Evolutionary conservation across 2,329 filamentous ascomycete species (phyloP).

Genomic region (Lachnellula occidentalis): DNA sequence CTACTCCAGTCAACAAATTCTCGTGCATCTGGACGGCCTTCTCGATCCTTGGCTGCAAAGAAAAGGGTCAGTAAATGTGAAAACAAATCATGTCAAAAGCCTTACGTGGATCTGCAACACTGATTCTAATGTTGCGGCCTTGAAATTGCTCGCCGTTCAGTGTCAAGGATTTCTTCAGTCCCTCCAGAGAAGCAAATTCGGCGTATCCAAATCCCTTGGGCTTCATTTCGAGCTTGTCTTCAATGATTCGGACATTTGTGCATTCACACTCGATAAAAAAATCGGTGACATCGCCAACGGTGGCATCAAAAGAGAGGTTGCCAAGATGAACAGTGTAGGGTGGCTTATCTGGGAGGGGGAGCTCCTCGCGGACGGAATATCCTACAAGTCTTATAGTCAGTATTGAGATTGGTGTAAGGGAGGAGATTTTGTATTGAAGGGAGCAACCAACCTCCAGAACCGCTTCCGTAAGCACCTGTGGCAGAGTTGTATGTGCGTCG

Average conservation of each 20-base stretch:
- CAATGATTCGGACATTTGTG: slow-evolving; percentile 89
- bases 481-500: slow-evolving; percentile 30
- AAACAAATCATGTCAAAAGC: slow-evolving; percentile 32
- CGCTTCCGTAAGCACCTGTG: slow-evolving; percentile 29
- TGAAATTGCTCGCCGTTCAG: slow-evolving; percentile 79
- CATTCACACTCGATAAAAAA: slow-evolving; percentile 84
- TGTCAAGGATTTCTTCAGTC: slow-evolving; percentile 82
- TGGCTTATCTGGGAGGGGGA: slow-evolving; percentile 84
- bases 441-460: slow-evolving; percentile 25
- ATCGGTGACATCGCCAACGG: slow-evolving; percentile 72
- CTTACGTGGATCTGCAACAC: slow-evolving; percentile 96
- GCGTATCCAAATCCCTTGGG: slow-evolving; percentile 99
- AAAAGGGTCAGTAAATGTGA: slow-evolving; percentile 16
- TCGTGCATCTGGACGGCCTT: slow-evolving; percentile 57
- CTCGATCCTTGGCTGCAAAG: slow-evolving; percentile 72
- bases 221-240: slow-evolving; percentile 88
- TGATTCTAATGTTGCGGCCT: slow-evolving; percentile 85
- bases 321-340: slow-evolving; percentile 94
- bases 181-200: slow-evolving; percentile 83
- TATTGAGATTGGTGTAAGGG: not conserved
- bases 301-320: slow-evolving; percentile 94
- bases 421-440: slow-evolving; percentile 6
- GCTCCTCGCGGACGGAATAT: slow-evolving; percentile 64
- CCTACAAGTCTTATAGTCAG: slow-evolving; percentile 34
- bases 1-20: slow-evolving; percentile 89